Base-by-base conservation (phyloP, 2,329 filamentous ascomycete species). In the Colletotrichum shisoi region DNA sequence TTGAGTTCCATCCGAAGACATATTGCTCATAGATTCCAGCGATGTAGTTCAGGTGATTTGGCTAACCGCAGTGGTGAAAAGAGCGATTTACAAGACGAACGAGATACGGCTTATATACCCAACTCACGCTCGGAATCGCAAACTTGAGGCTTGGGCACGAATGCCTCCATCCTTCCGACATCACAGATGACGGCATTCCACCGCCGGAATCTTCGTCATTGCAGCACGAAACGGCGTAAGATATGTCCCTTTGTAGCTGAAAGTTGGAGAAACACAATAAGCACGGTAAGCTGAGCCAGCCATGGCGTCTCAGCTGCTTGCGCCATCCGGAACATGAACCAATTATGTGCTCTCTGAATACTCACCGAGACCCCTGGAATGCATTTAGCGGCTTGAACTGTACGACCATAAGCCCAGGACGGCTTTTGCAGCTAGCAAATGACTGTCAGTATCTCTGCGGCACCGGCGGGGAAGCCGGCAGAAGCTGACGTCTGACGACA, bases 1-100 rank as follows among this genome's bases (percentile, higher is more conserved):
- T 11, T 31, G 51, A 3, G 61, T 67, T 15, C 64, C 64, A 37
- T 67, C 64, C 2, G 64, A 67, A 40, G 64, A 67, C 61, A 67
- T 67, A 0, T 40, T 62, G 19, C 57, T 21, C 13, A 37, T 17
- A 21, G 19, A 3, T 21, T 27, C 11, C 4, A 17, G 2, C 17
- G 2, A 34, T 27, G 17, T 11, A 34, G n/a, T 2, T 46, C 3
- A 8, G n/a, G 12, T 46, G 11, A 1, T 37, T 19, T 12, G 13
- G 4, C 27, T 9, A 8, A 42, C 5, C 40, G 13, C 13, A 40
- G 19, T 17, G n/a, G 17, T 15, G 7, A 2, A n/a, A 40, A 40
- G 2, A 8, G 1, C 3, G 7, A 17, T 21, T 27, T 6, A 19
- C n/a, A 19, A 31, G 11, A 17, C 4, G 19, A 19, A 9, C 31